A percentile compares a stretch with the other conserved stretches of the same genome.
These are phyloP conservation scores for Debaryomyces subglobosus DNA, from an alignment of 1,139 yeast genomes.

Conservation along the genomic window DNA sequence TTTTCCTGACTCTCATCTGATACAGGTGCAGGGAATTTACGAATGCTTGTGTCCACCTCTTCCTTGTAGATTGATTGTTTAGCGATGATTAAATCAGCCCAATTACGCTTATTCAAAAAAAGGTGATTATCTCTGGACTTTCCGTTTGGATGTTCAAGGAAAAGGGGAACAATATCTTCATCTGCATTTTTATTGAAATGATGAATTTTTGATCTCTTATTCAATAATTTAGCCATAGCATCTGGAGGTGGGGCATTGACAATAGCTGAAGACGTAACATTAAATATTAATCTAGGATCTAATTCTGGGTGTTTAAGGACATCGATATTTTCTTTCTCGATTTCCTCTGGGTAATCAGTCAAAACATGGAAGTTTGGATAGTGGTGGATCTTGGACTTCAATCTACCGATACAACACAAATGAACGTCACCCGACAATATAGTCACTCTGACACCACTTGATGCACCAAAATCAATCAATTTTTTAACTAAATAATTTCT, in stretches of 20 bases:
- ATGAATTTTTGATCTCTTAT: constrained; percentile 70
- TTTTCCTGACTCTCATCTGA: constrained; percentile 14
- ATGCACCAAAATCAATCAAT: constrained; percentile 65
- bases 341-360: constrained; percentile 20
- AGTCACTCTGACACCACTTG: constrained; percentile 71
- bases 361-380: constrained; percentile 33
- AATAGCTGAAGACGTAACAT: constrained; percentile 86
- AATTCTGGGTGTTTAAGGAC: constrained; percentile 55
- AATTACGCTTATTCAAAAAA: constrained; percentile 80
- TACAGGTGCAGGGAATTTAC: constrained; percentile 37
- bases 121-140: constrained; percentile 53
- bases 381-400: constrained; percentile 60
- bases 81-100: constrained; percentile 54
- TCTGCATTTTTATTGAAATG: constrained; percentile 63
- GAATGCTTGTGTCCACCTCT: constrained; percentile 18
- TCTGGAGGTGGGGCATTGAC: constrained; percentile 92
- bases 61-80: constrained; percentile 34
- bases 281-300: constrained; percentile 80
- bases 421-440: constrained; percentile 94
- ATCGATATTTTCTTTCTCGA: constrained; percentile 38
- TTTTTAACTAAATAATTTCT: constrained; percentile 63
- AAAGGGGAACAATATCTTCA: constrained; percentile 81
- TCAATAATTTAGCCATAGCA: constrained; percentile 71
- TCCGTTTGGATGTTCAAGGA: constrained; percentile 65
- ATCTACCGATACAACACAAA: constrained; percentile 79